phyloP scores from a whole-genome alignment of 2,329 filamentous ascomycete genomes.

The Cordyceps cicadae region DNA sequence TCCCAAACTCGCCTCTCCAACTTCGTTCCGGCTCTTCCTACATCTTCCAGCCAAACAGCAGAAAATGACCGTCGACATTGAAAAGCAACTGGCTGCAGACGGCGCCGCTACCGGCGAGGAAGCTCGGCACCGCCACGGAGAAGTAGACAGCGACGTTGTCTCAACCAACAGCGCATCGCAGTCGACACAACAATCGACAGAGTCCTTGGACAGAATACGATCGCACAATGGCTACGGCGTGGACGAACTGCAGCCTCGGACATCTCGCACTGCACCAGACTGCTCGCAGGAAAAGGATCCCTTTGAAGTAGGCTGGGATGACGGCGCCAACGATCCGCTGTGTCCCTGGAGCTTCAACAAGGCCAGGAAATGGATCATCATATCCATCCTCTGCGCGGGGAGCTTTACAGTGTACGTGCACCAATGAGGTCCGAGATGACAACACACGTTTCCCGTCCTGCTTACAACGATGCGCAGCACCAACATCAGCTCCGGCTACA shows the following conservation, averaged over 20 bases:
- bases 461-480: slow-evolving; percentile 45
- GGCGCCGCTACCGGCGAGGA: not conserved
- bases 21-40: not conserved
- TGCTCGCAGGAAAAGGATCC: slow-evolving; percentile 29
- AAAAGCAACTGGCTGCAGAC: not conserved
- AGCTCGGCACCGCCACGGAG: not conserved
- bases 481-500: slow-evolving; percentile 82
- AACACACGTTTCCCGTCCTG: not conserved
- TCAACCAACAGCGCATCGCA: not conserved
- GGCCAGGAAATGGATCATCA: slow-evolving; percentile 70
- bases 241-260: slow-evolving; percentile 22
- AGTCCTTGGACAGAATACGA: slow-evolving; percentile 23
- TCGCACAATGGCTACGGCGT: slow-evolving; percentile 40
- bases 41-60: not conserved
- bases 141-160: not conserved
- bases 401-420: slow-evolving; percentile 73
- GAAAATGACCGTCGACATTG: slow-evolving; percentile 1
- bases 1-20: not conserved
- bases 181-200: slow-evolving; percentile 3
- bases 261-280: not conserved
- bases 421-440: not conserved
- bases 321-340: slow-evolving; percentile 59
- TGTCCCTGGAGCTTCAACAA: slow-evolving; percentile 63
- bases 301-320: slow-evolving; percentile 69
- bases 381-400: slow-evolving; percentile 62